Percentiles rank a stretch among this genome's conserved stretches.
phyloP scores from a whole-genome alignment of 306 rosid genomes.

The Glycine latifolia region DNA sequence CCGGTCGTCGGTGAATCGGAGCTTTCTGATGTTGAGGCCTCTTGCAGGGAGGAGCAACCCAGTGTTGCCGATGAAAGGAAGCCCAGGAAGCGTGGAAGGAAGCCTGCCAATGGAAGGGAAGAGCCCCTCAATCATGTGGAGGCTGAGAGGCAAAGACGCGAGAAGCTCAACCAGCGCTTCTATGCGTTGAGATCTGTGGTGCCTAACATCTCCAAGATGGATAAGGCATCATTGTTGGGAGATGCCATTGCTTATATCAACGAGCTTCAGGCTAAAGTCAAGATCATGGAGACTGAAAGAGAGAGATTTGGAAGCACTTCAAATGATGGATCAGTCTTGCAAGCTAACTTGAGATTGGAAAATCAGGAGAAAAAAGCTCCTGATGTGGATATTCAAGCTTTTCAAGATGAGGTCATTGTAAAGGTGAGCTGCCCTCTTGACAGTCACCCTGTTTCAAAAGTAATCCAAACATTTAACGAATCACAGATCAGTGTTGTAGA shows the following conservation, averaged over 20 bases:
- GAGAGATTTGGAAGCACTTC: slow-evolving; percentile 48
- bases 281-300: slow-evolving; percentile 69
- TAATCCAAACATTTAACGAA: slow-evolving; percentile 74
- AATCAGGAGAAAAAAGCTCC: no score
- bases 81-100: slow-evolving; percentile 92
- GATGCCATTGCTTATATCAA: slow-evolving; percentile 95
- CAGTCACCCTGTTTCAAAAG: slow-evolving; percentile 75
- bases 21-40: slow-evolving; percentile 76
- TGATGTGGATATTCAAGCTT: slow-evolving; percentile 61
- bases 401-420: slow-evolving; percentile 66
- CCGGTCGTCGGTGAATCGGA: slow-evolving; percentile 61
- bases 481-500: slow-evolving; percentile 70
- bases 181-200: slow-evolving; percentile 92
- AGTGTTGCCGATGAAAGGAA: slow-evolving; percentile 61
- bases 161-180: slow-evolving; percentile 93
- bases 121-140: slow-evolving; percentile 97
- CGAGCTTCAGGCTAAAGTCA: slow-evolving; percentile 83
- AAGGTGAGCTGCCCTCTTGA: slow-evolving; percentile 74
- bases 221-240: slow-evolving; percentile 89
- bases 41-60: slow-evolving; percentile 74
- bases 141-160: slow-evolving; percentile 94
- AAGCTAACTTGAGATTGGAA: background rate
- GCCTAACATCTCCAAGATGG: slow-evolving; percentile 97
- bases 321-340: slow-evolving; percentile 55
- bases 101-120: slow-evolving; percentile 97